Percentiles rank a stretch among this genome's conserved stretches.
Conservation (phyloP, 2,329 filamentous ascomycete species). For the Colletotrichum lini region DNA sequence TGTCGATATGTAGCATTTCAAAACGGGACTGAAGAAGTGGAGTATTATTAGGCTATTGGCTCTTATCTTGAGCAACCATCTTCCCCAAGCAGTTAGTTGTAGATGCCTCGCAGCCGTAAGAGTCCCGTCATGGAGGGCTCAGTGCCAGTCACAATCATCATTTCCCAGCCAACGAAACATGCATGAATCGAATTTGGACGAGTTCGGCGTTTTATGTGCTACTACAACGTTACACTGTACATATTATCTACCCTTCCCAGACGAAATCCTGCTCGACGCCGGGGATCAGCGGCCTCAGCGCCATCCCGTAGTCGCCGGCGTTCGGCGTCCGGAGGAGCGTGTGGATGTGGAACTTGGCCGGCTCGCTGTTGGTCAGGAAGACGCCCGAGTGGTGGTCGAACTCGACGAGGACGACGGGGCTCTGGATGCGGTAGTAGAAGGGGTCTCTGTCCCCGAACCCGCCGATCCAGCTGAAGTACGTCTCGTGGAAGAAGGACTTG, state of each 20-base stretch:
- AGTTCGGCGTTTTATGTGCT: no score
- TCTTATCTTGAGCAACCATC: no score
- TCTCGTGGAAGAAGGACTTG: constrained; percentile 73
- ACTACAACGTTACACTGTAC: no score
- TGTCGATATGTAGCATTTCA: no score
- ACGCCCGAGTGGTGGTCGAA: constrained; percentile 87
- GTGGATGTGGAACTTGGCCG: constrained; percentile 85
- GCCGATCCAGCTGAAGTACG: constrained; percentile 86
- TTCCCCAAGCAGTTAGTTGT: no score
- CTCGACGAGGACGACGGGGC: constrained; percentile 80
- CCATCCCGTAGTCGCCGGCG: constrained; percentile 80
- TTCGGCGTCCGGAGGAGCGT: constrained; percentile 81
- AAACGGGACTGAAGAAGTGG: no score
- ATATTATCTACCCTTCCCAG: constrained; percentile 54
- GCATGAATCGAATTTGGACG: no score
- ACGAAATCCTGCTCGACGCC: constrained; percentile 57
- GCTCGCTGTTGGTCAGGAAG: constrained; percentile 80
- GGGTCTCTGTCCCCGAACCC: constrained; percentile 75
- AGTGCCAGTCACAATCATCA: no score
- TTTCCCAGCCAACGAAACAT: no score
- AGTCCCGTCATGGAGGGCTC: no score
- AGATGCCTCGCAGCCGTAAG: no score
- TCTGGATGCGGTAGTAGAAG: constrained; percentile 85
- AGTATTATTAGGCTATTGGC: no score
- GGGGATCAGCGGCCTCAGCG: constrained; percentile 57